phyloP scores from a whole-genome alignment of 176 grass and related monocot species.

The Luzula sylvatica region DNA sequence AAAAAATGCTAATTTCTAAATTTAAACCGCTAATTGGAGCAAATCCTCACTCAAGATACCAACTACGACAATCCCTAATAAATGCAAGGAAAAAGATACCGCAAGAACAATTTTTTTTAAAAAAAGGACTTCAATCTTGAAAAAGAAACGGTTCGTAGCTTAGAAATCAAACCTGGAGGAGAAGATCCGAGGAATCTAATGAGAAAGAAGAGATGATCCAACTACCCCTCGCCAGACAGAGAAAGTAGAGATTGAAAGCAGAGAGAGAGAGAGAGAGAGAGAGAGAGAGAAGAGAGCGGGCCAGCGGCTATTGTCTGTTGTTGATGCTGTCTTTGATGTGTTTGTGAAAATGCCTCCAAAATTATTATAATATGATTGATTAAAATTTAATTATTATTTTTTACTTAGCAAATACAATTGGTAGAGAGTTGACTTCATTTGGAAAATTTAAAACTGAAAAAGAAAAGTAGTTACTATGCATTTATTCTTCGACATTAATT shows the following conservation, averaged over 20 bases:
- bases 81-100: too few species aligned
- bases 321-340: neutral
- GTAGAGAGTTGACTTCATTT: neutral
- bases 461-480: too few species aligned
- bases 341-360: neutral
- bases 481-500: too few species aligned
- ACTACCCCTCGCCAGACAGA: neutral
- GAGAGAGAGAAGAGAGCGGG: neutral
- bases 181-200: conserved; percentile 4
- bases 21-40: neutral
- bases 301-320: conserved; percentile 4
- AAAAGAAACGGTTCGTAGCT: neutral
- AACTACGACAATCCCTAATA: neutral
- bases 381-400: neutral
- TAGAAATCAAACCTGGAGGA: conserved; percentile 5
- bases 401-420: neutral
- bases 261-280: neutral
- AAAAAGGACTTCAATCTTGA: neutral
- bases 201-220: conserved; percentile 19
- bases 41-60: neutral
- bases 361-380: conserved; percentile 3
- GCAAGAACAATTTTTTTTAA: neutral
- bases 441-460: too few species aligned
- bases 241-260: too few species aligned
- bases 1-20: conserved; percentile 11